Conservation (phyloP, 768 basidiomycete genomes). For the Artomyces pyxidatus region DNA sequence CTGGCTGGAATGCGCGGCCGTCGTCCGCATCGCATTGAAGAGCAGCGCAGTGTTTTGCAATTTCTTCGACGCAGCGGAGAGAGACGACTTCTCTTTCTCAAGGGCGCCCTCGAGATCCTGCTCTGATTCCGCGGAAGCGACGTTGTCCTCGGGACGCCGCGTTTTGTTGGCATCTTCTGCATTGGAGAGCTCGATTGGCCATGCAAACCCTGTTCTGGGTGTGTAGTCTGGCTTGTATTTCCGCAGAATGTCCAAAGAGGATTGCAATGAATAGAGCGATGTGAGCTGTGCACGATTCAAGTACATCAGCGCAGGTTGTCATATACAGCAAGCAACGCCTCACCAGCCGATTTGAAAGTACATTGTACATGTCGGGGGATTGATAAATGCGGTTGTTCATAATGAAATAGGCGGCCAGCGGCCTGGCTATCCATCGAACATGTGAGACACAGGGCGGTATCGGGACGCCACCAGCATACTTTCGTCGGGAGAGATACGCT, state of each 20-base stretch:
- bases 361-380: conserved; percentile 75
- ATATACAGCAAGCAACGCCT: conserved; percentile 14
- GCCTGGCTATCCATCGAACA: conserved; percentile 38
- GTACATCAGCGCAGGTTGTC: neutral
- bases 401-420: conserved; percentile 80
- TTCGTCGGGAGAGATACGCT: conserved; percentile 76
- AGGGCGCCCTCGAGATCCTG: conserved; percentile 6
- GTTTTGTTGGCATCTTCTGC: conserved; percentile 37
- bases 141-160: conserved; percentile 16
- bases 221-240: conserved; percentile 74
- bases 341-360: conserved; percentile 80
- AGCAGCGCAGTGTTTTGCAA: conserved; percentile 64
- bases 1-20: conserved; percentile 59
- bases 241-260: conserved; percentile 67
- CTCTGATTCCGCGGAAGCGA: conserved; percentile 8
- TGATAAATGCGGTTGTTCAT: conserved; percentile 87
- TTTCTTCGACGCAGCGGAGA: conserved; percentile 30
- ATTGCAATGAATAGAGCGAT: conserved; percentile 62
- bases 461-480: too few species aligned
- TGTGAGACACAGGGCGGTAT: conserved; percentile 3
- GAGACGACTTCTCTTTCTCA: conserved; percentile 8
- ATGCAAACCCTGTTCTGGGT: conserved; percentile 74
- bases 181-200: conserved; percentile 64
- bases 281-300: conserved; percentile 42
- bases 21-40: conserved; percentile 72